Percentiles rank a stretch among this genome's conserved stretches.
These are phyloP conservation scores for Apiospora phragmitis DNA, from an alignment of 2,329 filamentous ascomycete species.

Conservation along the genomic window DNA sequence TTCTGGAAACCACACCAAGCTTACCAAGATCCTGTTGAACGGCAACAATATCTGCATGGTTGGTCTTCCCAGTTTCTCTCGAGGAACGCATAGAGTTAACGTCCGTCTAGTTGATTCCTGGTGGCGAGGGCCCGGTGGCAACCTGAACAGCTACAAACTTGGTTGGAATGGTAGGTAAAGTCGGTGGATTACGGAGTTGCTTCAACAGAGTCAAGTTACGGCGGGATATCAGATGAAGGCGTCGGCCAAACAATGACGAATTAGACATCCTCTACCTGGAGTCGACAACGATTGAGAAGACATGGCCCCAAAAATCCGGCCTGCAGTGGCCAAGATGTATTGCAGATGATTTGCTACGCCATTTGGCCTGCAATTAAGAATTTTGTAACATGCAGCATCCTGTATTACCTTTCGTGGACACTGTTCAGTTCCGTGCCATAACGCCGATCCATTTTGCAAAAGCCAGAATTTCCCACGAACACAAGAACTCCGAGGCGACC, in stretches of 20 bases:
- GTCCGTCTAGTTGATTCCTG: conserved; percentile 66
- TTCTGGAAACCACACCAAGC: conserved; percentile 80
- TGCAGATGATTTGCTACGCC: not conserved
- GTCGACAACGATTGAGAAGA: not conserved
- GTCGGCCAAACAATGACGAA: not conserved
- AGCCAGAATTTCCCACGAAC: not conserved
- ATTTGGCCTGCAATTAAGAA: not conserved
- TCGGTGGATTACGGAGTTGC: not conserved
- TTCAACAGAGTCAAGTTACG: not conserved
- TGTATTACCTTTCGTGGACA: not conserved
- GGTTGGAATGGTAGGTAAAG: not conserved
- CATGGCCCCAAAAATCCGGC: not conserved
- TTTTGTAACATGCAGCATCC: not conserved
- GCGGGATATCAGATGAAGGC: not conserved
- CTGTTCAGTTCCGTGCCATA: not conserved
- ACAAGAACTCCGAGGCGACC: not conserved
- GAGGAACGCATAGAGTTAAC: not conserved
- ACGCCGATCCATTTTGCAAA: conserved; percentile 2
- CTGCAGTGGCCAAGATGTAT: conserved; percentile 2
- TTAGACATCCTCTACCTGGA: not conserved
- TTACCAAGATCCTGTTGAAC: conserved; percentile 93
- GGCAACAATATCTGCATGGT: conserved; percentile 99
- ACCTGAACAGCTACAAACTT: conserved; percentile 23
- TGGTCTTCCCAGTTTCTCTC: conserved; percentile 30
- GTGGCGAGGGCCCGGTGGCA: conserved; percentile 67